Percentiles rank a stretch among this genome's conserved stretches.
phyloP scores from a whole-genome alignment of 768 basidiomycete genomes.

The Pleurotus pulmonarius region DNA sequence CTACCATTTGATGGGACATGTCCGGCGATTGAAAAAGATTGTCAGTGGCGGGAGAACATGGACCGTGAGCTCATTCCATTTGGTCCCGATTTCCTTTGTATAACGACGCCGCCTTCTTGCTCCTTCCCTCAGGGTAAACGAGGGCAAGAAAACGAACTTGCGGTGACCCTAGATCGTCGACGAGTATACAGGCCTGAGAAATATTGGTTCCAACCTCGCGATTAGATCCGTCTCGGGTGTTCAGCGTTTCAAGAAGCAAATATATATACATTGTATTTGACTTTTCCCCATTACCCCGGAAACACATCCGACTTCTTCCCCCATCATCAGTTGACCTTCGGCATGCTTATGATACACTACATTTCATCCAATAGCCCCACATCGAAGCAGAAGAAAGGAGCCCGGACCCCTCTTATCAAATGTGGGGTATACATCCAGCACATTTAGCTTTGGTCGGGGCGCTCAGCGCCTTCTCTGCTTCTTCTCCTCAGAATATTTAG shows the following conservation, averaged over 20 bases:
- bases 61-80: slow-evolving; percentile 32
- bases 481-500: not conserved
- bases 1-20: slow-evolving; percentile 34
- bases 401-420: no score
- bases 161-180: slow-evolving; percentile 28
- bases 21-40: slow-evolving; percentile 39
- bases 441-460: not conserved
- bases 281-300: not conserved
- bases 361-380: not conserved
- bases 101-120: no score
- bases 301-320: slow-evolving; percentile 10
- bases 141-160: slow-evolving; percentile 12
- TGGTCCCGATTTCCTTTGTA: no score
- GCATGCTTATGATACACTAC: slow-evolving; percentile 14
- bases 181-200: slow-evolving; percentile 19
- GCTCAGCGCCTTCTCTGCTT: not conserved
- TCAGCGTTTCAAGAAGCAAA: not conserved
- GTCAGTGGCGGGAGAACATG: slow-evolving; percentile 49
- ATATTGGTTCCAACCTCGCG: slow-evolving; percentile 37
- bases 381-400: not conserved
- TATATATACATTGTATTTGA: not conserved
- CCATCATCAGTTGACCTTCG: slow-evolving; percentile 16
- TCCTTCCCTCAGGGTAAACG: slow-evolving; percentile 2
- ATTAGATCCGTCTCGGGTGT: slow-evolving; percentile 12
- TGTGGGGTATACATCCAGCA: no score